A percentile compares a stretch with the other conserved stretches of the same genome.
phyloP scores from a whole-genome alignment of 768 basidiomycete genomes.

The Mycena amicta region DNA sequence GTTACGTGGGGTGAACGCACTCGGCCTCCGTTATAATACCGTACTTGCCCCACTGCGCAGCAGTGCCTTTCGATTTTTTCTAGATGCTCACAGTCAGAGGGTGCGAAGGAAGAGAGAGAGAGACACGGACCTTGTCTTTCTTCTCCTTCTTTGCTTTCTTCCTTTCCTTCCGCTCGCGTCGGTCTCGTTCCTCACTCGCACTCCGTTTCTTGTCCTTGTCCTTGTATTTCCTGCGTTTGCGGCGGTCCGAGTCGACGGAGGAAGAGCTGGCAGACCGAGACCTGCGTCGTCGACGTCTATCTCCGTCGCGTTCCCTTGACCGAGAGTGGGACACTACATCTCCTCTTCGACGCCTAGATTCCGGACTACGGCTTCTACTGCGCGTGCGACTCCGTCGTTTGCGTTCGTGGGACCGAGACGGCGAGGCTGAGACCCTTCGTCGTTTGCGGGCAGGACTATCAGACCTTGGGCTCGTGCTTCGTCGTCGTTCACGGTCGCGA shows the following conservation, averaged over 20 bases:
- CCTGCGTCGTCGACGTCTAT: slow-evolving; percentile 32
- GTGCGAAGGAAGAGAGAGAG: neutral
- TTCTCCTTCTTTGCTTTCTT: slow-evolving; percentile 70
- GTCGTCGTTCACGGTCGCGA: slow-evolving; percentile 6
- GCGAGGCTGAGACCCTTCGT: slow-evolving; percentile 3
- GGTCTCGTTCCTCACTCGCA: slow-evolving; percentile 34
- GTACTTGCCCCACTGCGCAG: slow-evolving; percentile 90
- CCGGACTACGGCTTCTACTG: slow-evolving; percentile 4
- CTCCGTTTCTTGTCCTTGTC: slow-evolving; percentile 48
- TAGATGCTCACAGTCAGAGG: slow-evolving; percentile 25
- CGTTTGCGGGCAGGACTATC: slow-evolving; percentile 12
- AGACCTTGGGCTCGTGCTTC: slow-evolving; percentile 13
- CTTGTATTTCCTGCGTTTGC: slow-evolving; percentile 46
- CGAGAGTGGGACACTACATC: too few species aligned
- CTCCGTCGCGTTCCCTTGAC: slow-evolving; percentile 23
- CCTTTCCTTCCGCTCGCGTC: slow-evolving; percentile 52
- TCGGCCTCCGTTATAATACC: slow-evolving; percentile 85
- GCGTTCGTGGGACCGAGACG: neutral
- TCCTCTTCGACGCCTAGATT: too few species aligned
- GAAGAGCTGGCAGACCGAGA: slow-evolving; percentile 46
- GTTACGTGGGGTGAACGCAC: too few species aligned
- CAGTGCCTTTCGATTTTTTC: slow-evolving; percentile 57
- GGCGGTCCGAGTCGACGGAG: slow-evolving; percentile 44
- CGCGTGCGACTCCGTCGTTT: slow-evolving; percentile 21
- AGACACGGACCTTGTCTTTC: too few species aligned